These are phyloP conservation scores for Suillus clintonianus DNA, from an alignment of 768 basidiomycete species.

Conservation along the genomic window DNA sequence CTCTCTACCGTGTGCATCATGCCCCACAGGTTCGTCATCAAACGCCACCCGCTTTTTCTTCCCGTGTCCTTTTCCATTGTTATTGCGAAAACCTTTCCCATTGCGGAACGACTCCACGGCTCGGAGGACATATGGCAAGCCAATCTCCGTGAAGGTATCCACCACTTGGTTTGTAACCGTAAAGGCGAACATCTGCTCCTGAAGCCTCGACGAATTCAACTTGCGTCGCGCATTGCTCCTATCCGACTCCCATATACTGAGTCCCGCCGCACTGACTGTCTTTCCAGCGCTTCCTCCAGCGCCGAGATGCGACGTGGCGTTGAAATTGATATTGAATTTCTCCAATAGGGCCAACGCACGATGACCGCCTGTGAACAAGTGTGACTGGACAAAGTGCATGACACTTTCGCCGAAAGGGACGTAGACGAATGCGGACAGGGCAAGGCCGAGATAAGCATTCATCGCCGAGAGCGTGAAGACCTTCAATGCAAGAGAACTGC, in stretches of 20 bases:
- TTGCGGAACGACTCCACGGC: slow-evolving; percentile 52
- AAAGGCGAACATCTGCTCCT: slow-evolving; percentile 92
- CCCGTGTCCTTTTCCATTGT: slow-evolving; percentile 19
- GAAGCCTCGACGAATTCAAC: slow-evolving; percentile 67
- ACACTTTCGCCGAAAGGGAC: slow-evolving; percentile 89
- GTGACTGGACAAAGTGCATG: slow-evolving; percentile 55
- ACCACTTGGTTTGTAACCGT: slow-evolving; percentile 87
- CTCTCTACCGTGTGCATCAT: slow-evolving; percentile 43
- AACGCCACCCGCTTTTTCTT: slow-evolving; percentile 73
- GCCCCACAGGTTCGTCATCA: slow-evolving; percentile 53
- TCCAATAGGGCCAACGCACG: slow-evolving; percentile 17
- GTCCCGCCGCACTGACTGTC: slow-evolving; percentile 16
- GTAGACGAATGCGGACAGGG: slow-evolving; percentile 92
- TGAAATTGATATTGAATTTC: slow-evolving; percentile 24
- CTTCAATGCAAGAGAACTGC: slow-evolving; percentile 83
- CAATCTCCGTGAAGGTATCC: slow-evolving; percentile 77
- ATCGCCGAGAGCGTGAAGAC: slow-evolving; percentile 87
- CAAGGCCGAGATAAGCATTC: slow-evolving; percentile 90
- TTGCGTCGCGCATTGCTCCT: slow-evolving; percentile 52
- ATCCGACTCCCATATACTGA: slow-evolving; percentile 53
- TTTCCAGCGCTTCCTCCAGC: slow-evolving; percentile 18
- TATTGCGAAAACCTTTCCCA: slow-evolving; percentile 39
- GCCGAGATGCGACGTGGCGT: slow-evolving; percentile 31
- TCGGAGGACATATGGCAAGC: slow-evolving; percentile 76
- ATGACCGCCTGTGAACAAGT: slow-evolving; percentile 27